Base-by-base conservation (phyloP, 75 land plant species). In the Selaginella moellendorffii region DNA sequence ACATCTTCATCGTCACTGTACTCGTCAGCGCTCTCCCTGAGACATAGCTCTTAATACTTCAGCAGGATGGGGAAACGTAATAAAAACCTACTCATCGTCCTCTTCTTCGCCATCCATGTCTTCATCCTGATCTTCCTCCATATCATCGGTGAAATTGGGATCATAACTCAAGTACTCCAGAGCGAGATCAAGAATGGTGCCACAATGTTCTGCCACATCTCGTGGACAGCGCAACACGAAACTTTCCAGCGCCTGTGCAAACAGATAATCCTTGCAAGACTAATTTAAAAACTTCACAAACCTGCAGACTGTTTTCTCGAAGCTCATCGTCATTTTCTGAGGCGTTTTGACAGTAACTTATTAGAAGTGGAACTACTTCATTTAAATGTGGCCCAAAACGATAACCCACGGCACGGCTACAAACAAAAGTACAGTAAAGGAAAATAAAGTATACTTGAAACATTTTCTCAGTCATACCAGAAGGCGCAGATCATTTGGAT, bases 1-100 rank as follows among this genome's bases (percentile, higher is more conserved):
- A 75, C 74, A 78, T 95, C 99, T 54, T 95, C 99, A 79, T 95
- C 99, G 75, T 95, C 99, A 65, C 91, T 89, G 51, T 95, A 95
- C 63, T 95, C 99, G 80, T 85, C 72, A 5, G 82, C 96, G 80
- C 99, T 95, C 70, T 89, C 96, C 65, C 99, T 95, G 66, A 66
- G 65, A 64, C 59, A 36, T 14, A 36, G 14, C 19, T 21, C 18
- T 0, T 53, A 2, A 1, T 26, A n/a, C n/a, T n/a, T 5, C n/a
- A n/a, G n/a, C n/a, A n/a, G n/a, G n/a, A n/a, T n/a, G n/a, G n/a
- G n/a, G n/a, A n/a, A n/a, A n/a, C n/a, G n/a, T n/a, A n/a, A n/a
- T n/a, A n/a, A n/a, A n/a, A n/a, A 71, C 96, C 65, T 82, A 93
- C 99, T 95, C 99, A 68, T 95, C 90, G 63, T 90, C 99, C 59